These are phyloP conservation scores for Bruguiera gymnorhiza DNA, from an alignment of 345 rosid genomes.

Conservation along the genomic window DNA sequence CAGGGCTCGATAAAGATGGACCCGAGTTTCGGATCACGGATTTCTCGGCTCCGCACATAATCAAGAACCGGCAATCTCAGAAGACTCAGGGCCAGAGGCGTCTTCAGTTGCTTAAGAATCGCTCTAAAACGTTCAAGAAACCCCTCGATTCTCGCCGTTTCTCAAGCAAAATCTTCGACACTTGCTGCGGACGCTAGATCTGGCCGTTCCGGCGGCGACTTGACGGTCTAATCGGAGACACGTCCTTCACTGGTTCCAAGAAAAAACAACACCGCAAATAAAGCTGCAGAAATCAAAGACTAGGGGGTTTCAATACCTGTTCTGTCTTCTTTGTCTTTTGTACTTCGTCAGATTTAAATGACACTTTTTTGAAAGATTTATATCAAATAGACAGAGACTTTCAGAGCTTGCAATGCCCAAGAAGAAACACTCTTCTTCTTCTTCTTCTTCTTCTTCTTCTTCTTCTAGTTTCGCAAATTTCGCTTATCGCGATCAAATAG, in stretches of 20 bases:
- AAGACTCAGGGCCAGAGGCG: background rate
- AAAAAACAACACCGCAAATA: slow-evolving; percentile 23
- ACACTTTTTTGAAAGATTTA: background rate
- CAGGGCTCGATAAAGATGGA: background rate
- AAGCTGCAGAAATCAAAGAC: slow-evolving; percentile 37
- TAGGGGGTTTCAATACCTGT: slow-evolving; percentile 38
- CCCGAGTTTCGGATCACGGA: background rate
- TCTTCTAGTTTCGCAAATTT: background rate
- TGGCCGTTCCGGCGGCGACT: background rate
- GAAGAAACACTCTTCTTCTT: background rate
- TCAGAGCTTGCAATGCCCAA: too few species aligned
- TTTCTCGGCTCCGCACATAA: background rate
- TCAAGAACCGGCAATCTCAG: background rate
- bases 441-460: slow-evolving; percentile 14
- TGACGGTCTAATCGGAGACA: too few species aligned
- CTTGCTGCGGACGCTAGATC: background rate
- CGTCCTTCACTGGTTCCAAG: background rate
- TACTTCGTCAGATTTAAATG: slow-evolving; percentile 5
- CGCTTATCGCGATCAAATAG: slow-evolving; percentile 5
- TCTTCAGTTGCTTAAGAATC: background rate
- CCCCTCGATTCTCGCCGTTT: background rate
- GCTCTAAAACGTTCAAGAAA: background rate
- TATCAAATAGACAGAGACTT: too few species aligned
- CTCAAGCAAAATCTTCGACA: background rate
- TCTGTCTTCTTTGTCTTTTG: background rate